These are phyloP conservation scores for Pseudohalonectria lignicola DNA, from an alignment of 2,329 filamentous ascomycete species.

Conservation along the genomic window DNA sequence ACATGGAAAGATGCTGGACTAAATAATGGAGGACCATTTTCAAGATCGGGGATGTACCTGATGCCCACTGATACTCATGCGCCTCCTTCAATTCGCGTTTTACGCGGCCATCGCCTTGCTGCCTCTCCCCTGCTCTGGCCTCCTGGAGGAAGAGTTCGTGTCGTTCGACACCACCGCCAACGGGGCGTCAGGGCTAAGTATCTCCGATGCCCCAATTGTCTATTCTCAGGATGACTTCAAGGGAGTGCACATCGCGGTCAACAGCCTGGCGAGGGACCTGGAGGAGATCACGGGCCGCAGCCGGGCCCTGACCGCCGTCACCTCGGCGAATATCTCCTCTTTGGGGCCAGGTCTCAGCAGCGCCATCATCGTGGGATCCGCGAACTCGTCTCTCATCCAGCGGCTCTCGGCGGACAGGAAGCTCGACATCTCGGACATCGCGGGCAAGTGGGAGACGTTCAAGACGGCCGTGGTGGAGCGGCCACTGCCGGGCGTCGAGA, in stretches of 20 bases:
- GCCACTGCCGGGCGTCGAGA: constrained; percentile 10
- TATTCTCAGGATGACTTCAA: constrained; percentile 17
- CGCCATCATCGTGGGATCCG: constrained; percentile 39
- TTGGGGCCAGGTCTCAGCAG: constrained; percentile 10
- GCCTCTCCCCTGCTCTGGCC: background rate
- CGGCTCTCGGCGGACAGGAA: constrained; percentile 28
- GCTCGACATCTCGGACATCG: constrained; percentile 31
- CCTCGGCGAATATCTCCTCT: background rate
- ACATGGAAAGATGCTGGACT: too few relatives aligned
- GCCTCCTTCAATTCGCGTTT: too few relatives aligned
- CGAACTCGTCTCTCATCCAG: constrained; percentile 37
- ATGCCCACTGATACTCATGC: too few relatives aligned
- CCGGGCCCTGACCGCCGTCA: background rate
- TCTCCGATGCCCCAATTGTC: constrained; percentile 18
- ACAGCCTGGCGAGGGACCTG: constrained; percentile 18
- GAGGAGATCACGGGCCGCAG: constrained; percentile 13
- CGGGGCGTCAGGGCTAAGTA: constrained; percentile 8
- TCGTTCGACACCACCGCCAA: constrained; percentile 4
- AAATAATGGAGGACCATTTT: too few relatives aligned
- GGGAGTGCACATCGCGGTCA: constrained; percentile 21
- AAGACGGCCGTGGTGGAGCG: constrained; percentile 29
- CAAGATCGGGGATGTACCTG: too few relatives aligned
- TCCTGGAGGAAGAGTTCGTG: constrained; percentile 7
- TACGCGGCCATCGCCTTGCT: too few relatives aligned
- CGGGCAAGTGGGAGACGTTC: constrained; percentile 45